These are phyloP conservation scores for Urochloa ruziziensis DNA, from an alignment of 176 grass and related monocot genomes.

Conservation along the genomic window DNA sequence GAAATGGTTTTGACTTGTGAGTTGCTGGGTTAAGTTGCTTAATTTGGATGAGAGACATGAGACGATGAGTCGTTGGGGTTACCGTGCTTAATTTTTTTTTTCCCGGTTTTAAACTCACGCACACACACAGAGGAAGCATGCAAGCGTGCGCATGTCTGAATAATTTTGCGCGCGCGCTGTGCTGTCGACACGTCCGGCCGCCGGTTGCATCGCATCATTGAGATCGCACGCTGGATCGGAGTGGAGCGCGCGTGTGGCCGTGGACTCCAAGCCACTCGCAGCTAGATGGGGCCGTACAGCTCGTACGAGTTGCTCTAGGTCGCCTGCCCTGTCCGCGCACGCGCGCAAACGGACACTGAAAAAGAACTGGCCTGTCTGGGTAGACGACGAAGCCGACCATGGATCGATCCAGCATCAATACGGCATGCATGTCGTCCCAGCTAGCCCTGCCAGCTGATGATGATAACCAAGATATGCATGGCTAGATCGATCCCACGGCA, in stretches of 20 bases:
- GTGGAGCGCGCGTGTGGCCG: not conserved
- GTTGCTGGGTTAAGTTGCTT: too few species aligned
- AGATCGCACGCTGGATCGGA: not conserved
- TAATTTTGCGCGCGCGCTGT: not conserved
- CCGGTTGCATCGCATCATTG: not conserved
- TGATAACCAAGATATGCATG: not conserved
- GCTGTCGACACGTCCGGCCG: not conserved
- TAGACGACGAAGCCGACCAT: not conserved
- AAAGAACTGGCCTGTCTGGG: not conserved
- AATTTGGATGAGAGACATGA: too few species aligned
- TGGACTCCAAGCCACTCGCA: not conserved
- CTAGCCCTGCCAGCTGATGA: not conserved
- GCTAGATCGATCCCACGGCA: not conserved
- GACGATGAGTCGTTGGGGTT: too few species aligned
- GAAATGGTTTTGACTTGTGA: too few species aligned
- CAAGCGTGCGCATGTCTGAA: not conserved
- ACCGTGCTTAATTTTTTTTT: too few species aligned
- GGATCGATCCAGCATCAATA: not conserved
- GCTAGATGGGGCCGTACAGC: slow-evolving; percentile 12
- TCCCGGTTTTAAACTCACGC: too few species aligned
- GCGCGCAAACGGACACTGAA: not conserved
- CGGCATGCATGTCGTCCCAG: not conserved
- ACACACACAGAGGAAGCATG: not conserved
- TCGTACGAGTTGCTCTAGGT: not conserved
- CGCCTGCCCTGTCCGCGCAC: not conserved